Percentiles rank a stretch among this genome's conserved stretches.
Evolutionary conservation across 345 rosid species (phyloP).

Genomic region (Streptanthus diversifolius): DNA sequence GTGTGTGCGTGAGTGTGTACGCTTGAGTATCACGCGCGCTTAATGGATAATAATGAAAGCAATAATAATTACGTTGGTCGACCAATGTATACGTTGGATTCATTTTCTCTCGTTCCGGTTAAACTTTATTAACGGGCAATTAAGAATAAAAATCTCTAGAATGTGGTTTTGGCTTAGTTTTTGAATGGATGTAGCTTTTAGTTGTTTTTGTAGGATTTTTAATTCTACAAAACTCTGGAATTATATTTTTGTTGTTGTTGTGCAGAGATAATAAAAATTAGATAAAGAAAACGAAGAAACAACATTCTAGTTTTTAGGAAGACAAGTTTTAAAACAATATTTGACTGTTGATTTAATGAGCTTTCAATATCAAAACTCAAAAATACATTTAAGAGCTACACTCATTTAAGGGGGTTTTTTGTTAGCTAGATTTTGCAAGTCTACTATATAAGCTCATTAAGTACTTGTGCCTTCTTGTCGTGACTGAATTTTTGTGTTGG

Average conservation of each 20-base stretch:
- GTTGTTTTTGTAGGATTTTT: not conserved
- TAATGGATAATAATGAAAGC: constrained; percentile 17
- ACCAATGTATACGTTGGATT: not conserved
- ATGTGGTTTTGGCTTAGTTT: not conserved
- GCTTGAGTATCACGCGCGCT: constrained; percentile 1
- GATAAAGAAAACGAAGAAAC: no score
- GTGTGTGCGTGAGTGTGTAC: not conserved
- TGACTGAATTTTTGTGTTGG: not conserved
- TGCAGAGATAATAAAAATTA: not conserved
- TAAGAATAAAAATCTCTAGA: not conserved
- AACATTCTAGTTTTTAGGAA: not conserved
- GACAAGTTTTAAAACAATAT: not conserved
- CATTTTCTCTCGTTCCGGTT: not conserved
- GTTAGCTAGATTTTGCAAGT: not conserved
- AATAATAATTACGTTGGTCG: constrained; percentile 7
- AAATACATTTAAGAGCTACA: no score
- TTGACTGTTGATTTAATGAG: not conserved
- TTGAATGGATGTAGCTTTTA: not conserved
- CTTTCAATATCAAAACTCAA: no score
- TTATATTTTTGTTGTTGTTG: not conserved
- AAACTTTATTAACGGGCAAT: not conserved
- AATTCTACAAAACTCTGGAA: not conserved
- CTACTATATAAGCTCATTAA: not conserved
- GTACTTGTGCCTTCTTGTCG: not conserved
- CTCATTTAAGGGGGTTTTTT: no score